Conservation (phyloP, 306 rosid genomes). For the Argentina anserina region DNA sequence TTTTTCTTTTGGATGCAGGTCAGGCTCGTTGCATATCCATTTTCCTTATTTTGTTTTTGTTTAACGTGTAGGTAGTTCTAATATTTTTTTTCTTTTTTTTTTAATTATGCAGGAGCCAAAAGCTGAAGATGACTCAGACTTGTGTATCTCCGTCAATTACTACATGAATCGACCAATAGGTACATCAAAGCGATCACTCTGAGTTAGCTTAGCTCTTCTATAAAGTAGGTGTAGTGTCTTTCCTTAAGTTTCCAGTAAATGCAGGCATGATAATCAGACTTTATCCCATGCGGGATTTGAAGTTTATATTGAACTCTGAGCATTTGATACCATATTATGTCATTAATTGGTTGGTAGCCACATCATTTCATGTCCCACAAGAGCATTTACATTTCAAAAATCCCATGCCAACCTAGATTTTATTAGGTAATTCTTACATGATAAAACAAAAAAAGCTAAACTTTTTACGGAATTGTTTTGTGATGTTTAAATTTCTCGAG, state of each 20-base stretch:
- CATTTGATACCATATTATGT: background rate
- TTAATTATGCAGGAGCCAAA: conserved; percentile 61
- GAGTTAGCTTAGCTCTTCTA: conserved; percentile 12
- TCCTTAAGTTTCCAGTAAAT: background rate
- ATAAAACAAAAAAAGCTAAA: background rate
- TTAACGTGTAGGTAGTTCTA: conserved; percentile 6
- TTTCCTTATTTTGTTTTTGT: background rate
- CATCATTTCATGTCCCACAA: background rate
- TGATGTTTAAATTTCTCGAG: background rate
- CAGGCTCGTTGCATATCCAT: conserved; percentile 18
- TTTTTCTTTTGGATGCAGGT: conserved; percentile 98
- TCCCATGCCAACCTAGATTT: background rate
- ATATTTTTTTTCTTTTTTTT: background rate
- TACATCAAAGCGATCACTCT: conserved; percentile 23
- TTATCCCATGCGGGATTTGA: background rate
- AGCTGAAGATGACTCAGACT: conserved; percentile 61
- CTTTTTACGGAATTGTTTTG: background rate
- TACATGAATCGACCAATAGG: conserved; percentile 76
- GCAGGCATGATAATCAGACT: background rate
- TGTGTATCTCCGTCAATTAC: conserved; percentile 71
- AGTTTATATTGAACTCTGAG: background rate
- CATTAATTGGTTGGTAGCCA: background rate
- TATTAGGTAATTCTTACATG: background rate
- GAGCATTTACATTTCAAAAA: background rate
- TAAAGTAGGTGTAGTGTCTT: background rate